These are phyloP conservation scores for Linnemannia exigua DNA, from an alignment of 192 early-diverging fungal species.

Conservation along the genomic window DNA sequence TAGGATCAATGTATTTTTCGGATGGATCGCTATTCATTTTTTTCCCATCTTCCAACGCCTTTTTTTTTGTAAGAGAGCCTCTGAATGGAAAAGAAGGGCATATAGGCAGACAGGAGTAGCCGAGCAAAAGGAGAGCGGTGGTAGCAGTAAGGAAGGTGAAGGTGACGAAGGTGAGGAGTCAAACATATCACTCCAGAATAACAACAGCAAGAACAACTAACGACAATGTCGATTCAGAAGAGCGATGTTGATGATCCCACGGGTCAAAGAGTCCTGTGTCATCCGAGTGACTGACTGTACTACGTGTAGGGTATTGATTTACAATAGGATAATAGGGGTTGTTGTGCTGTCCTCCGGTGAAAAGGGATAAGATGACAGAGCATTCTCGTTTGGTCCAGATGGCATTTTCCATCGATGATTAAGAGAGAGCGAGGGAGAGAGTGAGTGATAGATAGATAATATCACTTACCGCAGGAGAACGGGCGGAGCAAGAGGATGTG, in stretches of 20 bases:
- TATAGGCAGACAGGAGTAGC: too few species aligned
- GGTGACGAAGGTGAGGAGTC: too few species aligned
- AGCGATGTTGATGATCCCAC: too few species aligned
- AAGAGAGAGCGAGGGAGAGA: neutral
- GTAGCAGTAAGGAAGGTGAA: too few species aligned
- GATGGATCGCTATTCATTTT: neutral
- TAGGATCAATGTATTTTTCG: neutral
- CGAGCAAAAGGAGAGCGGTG: too few species aligned
- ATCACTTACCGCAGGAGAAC: neutral
- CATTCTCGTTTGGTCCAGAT: neutral
- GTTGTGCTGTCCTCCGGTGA: neutral
- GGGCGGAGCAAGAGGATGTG: too few species aligned
- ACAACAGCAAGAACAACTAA: too few species aligned
- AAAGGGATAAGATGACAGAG: neutral
- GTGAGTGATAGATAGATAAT: too few species aligned
- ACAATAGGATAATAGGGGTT: neutral
- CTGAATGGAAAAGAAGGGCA: too few species aligned
- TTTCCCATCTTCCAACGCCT: neutral
- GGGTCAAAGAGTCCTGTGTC: neutral
- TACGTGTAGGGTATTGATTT: neutral
- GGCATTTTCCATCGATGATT: neutral
- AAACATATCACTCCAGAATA: too few species aligned
- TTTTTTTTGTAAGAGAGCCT: neutral
- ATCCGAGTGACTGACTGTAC: neutral
- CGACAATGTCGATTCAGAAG: too few species aligned